Evolutionary conservation across 1,139 yeast genomes (phyloP), one percentile per base, ranked within the genome.

Genomic region (Sugiyamaella grinbergsii): DNA sequence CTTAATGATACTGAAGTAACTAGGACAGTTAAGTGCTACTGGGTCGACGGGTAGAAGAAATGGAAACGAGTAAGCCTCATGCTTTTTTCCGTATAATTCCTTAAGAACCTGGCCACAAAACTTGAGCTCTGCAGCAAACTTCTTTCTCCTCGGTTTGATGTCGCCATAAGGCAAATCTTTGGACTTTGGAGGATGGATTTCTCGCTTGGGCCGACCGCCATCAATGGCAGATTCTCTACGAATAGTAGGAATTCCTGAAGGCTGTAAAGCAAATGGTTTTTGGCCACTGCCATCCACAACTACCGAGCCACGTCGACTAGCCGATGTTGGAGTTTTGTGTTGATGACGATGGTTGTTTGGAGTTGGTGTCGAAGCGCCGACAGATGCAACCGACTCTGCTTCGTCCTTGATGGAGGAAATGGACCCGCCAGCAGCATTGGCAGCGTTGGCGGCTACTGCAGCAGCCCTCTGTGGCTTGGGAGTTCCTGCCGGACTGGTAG

Each of bases 11-110:
- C 91, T 93, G 62, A 79, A 78, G 69, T 94, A 93, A 47, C 90
- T 83, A 29, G 98, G 98, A 59, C 95, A 85, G 64, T 89, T 90
- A 62, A 91, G 78, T 7, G 96, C 96, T 29, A 90, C 90, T 0
- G 97, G 93, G 68, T 94, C 98, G 42, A 93, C 98, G 0, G 99
- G 98, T 54, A 80, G 85, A 63, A 93, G 72, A 64, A 93, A 93
- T 29, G 98, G 98, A 70, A 85, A 93, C 58, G 93, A 84, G 65
- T 85, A 84, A 49, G 82, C 77, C 62, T 85, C 88, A 66, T 90
- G 88, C 70, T 89, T 91, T 69, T 93, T 93, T 22, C 87, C 81
- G 58, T 75, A 75, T 63, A 93, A 75, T 62, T 93, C 99, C 67
- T 86, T 87, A 49, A 93, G 71, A 3, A 93, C 82, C 65, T 81